These are phyloP conservation scores for Fusarium pilosicola DNA, from an alignment of 2,329 filamentous ascomycete species.

Conservation along the genomic window DNA sequence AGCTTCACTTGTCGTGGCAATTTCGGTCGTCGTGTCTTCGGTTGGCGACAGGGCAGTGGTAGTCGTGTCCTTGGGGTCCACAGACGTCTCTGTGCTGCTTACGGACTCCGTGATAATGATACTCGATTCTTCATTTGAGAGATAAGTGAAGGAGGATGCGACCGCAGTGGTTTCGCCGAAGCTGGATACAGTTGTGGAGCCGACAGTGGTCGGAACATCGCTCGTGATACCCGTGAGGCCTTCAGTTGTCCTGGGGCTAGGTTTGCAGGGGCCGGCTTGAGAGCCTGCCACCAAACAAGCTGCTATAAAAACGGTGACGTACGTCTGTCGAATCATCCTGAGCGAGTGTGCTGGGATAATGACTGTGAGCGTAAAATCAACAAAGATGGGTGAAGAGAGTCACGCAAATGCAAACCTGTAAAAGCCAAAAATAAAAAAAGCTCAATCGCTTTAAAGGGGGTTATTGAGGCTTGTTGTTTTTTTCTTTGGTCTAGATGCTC, in stretches of 20 bases:
- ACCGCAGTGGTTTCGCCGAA: neutral
- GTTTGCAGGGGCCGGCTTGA: neutral
- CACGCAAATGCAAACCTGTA: too few relatives aligned
- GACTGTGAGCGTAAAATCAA: fast-evolving
- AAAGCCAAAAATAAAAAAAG: neutral
- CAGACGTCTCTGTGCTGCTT: neutral
- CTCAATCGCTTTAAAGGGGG: neutral
- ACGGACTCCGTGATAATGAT: neutral
- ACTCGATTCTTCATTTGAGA: neutral
- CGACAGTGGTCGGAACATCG: neutral
- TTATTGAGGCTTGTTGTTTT: neutral
- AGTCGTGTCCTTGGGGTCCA: neutral
- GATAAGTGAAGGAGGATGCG: neutral
- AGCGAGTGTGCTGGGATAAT: neutral
- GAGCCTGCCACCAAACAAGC: neutral
- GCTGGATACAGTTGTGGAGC: neutral
- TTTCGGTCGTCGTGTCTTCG: neutral
- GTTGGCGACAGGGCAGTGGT: neutral
- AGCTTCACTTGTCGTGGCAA: neutral
- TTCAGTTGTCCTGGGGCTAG: neutral
- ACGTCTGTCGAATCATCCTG: neutral
- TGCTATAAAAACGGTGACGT: neutral
- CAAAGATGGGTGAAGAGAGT: fast-evolving
- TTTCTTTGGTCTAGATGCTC: neutral
- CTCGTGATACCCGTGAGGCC: too few relatives aligned